These are phyloP conservation scores for Fraxinus baroniana DNA, from an alignment of 305 asterid species.

Conservation along the genomic window DNA sequence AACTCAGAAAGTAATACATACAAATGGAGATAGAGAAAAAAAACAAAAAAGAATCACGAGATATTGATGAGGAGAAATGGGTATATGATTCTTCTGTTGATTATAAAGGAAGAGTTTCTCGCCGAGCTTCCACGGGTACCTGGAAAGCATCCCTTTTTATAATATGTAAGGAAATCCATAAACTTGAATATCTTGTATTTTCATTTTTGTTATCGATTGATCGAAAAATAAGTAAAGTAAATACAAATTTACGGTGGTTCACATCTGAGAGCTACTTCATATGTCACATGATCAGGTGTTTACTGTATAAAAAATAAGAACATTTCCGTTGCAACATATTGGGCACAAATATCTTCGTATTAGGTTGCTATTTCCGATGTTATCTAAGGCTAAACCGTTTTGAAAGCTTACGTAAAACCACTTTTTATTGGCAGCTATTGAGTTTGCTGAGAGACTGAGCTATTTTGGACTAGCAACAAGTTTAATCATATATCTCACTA, in stretches of 20 bases:
- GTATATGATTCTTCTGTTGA: conserved; percentile 72
- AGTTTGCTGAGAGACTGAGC: conserved; percentile 82
- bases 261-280: not conserved
- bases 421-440: conserved; percentile 50
- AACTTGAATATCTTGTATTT: not conserved
- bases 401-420: not conserved
- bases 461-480: conserved; percentile 76
- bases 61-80: conserved; percentile 53
- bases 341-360: not conserved
- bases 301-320: not conserved
- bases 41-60: conserved; percentile 21
- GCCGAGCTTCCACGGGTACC: conserved; percentile 68
- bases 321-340: not conserved
- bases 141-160: conserved; percentile 86
- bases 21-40: conserved; percentile 34
- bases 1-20: not conserved
- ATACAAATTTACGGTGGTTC: not conserved
- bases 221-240: conserved; percentile 60
- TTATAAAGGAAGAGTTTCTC: conserved; percentile 64
- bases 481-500: conserved; percentile 76
- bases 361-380: conserved; percentile 25
- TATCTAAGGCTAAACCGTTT: conserved; percentile 58
- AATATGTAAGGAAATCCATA: conserved; percentile 42
- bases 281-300: not conserved
- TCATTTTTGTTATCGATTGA: not conserved